Conservation (phyloP, 768 basidiomycete genomes). For the Pulveroboletus sp. region DNA sequence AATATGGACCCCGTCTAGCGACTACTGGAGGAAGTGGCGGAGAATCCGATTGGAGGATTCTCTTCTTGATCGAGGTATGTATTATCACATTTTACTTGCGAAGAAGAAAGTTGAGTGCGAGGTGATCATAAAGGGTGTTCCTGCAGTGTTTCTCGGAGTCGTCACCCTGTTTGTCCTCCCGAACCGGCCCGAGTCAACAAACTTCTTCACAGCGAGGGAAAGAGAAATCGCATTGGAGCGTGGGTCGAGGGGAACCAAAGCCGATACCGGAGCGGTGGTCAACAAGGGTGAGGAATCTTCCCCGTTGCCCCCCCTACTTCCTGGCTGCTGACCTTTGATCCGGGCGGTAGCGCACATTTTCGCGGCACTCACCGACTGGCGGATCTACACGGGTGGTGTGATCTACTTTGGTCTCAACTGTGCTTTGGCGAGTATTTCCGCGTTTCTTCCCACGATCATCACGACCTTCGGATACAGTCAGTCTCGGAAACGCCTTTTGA, state of each 20-base stretch:
- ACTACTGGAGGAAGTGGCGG: conserved; percentile 25
- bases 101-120: not conserved
- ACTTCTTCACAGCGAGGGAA: conserved; percentile 48
- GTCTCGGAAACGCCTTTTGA: conserved; percentile 23
- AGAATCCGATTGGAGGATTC: conserved; percentile 33
- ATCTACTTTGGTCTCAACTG: conserved; percentile 80
- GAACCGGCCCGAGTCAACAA: conserved; percentile 68
- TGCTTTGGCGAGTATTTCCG: conserved; percentile 75
- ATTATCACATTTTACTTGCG: not conserved
- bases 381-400: conserved; percentile 61
- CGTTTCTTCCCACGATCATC: conserved; percentile 83
- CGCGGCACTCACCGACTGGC: conserved; percentile 71
- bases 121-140: conserved; percentile 49
- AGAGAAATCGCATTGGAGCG: conserved; percentile 63
- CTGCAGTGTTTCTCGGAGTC: conserved; percentile 62
- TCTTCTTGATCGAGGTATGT: conserved; percentile 77
- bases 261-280: conserved; percentile 62
- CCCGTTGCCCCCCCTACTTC: not conserved
- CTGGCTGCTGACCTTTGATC: not conserved
- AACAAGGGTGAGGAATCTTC: conserved; percentile 48
- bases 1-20: conserved; percentile 31
- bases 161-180: conserved; percentile 58
- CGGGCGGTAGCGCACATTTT: conserved; percentile 51
- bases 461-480: conserved; percentile 68
- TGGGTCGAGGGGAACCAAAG: conserved; percentile 63